phyloP scores from a whole-genome alignment of 805 yeast genomes.

The Kazachstania viticola region DNA sequence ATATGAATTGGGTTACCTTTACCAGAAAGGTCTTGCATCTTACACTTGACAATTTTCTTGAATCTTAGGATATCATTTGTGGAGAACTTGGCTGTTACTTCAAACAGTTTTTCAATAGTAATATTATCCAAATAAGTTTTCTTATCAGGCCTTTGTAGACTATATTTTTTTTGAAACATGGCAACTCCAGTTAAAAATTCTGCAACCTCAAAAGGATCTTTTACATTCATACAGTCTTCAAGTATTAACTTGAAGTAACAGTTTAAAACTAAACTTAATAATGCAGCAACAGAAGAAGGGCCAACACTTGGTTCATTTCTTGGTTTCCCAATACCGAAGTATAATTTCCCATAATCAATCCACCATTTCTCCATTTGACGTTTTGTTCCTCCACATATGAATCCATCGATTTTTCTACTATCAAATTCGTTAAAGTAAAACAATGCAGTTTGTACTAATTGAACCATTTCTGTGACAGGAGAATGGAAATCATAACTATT shows the following conservation, averaged over 20 bases:
- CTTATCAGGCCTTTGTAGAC: conserved; percentile 29
- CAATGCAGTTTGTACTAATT: conserved; percentile 62
- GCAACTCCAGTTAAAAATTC: conserved; percentile 54
- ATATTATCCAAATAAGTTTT: conserved; percentile 45
- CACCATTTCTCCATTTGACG: conserved; percentile 77
- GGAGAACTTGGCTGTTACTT: conserved; percentile 35
- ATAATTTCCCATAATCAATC: conserved; percentile 48
- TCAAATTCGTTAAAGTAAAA: conserved; percentile 67
- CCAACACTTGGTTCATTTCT: conserved; percentile 44
- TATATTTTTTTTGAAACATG: conserved; percentile 66
- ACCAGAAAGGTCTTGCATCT: conserved; percentile 55
- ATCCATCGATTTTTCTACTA: conserved; percentile 61
- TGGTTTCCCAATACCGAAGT: conserved; percentile 24
- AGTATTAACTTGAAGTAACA: conserved; percentile 53
- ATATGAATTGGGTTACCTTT: conserved; percentile 26
- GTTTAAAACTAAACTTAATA: conserved; percentile 66
- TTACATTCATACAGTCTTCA: conserved; percentile 47
- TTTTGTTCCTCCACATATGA: conserved; percentile 68
- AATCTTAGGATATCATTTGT: conserved; percentile 37
- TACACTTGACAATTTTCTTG: conserved; percentile 57
- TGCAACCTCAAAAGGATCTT: conserved; percentile 74
- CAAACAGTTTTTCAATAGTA: conserved; percentile 40
- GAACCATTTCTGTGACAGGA: conserved; percentile 65
- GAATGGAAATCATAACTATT: conserved; percentile 6
- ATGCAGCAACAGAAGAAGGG: conserved; percentile 61